Conservation (phyloP, 2,329 filamentous ascomycete genomes). For the Colletotrichum caudatum region DNA sequence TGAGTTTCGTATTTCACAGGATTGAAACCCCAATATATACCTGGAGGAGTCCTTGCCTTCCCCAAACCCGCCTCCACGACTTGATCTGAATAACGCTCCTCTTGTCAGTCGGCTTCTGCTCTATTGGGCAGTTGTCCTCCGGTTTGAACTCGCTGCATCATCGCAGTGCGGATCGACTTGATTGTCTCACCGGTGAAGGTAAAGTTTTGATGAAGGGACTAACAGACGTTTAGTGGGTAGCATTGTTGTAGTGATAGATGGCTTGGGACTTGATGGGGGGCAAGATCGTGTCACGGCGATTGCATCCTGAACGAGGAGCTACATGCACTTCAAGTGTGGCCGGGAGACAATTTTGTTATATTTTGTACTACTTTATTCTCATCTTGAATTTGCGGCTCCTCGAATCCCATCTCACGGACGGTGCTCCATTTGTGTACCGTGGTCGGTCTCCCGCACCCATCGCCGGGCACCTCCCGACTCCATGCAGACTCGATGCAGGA, state of each 20-base stretch:
- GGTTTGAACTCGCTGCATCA: too few relatives aligned
- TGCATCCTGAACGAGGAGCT: background rate
- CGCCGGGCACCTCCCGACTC: slow-evolving; percentile 6
- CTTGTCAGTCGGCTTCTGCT: background rate
- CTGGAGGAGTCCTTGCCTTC: background rate
- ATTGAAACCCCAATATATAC: background rate
- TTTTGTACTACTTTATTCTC: slow-evolving; percentile 24
- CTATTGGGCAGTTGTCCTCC: background rate
- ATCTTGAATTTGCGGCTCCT: background rate
- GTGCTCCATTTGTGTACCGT: background rate
- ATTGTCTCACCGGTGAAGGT: background rate
- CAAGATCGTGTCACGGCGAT: background rate
- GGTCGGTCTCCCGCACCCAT: slow-evolving; percentile 28
- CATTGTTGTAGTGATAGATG: background rate
- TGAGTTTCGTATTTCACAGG: background rate
- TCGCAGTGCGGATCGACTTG: background rate
- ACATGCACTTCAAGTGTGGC: slow-evolving; percentile 1
- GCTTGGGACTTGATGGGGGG: too few relatives aligned
- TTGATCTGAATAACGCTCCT: background rate
- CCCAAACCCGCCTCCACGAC: background rate
- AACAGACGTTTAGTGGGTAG: background rate
- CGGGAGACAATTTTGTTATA: slow-evolving; percentile 9
- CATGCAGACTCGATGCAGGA: background rate
- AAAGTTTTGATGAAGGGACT: background rate
- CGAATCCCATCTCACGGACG: background rate